Base-by-base conservation (phyloP, 225 moss, liverwort and hornwort genomes). In the Neckera pumila region DNA sequence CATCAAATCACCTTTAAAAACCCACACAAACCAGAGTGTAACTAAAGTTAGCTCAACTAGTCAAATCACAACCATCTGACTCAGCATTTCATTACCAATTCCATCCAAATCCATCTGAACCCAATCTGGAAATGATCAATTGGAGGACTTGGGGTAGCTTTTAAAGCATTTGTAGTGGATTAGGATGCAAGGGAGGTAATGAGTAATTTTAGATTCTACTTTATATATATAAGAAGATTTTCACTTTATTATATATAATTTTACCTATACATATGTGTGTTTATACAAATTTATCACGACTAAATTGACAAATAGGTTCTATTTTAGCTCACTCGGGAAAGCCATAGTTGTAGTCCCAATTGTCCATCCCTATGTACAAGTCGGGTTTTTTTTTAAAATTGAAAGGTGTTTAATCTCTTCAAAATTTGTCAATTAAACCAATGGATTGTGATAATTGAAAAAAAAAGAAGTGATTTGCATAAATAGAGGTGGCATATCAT, bases 271-370 rank as follows among this genome's bases (percentile, higher is more conserved):
- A 53, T 12, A 2, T 23, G 10, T 36, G 2, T 15, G 25, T 36
- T 1, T 2, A 9, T 16, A 16, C 10, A 54, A 54, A 54, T 14
- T 54, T 54, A 23, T n/a, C 23, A n/a, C 0, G 0, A 54, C 6
- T 36, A 9, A 23, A 34, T 54, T 6, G 14, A 36, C 15, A 53
- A 36, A 3, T 14, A 15, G 6, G 3, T 54, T 77, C 15, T 36
- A 25, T 26, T 49, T 25, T 3, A 82, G 7, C 8, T 47, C 11
- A 47, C 17, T 47, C 25, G 5, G 11, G 11, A 33, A 45, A 33
- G 17, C 7, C 7, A 12, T 63, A 45, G 26, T 36, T 56, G 17
- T 4, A 17, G 4, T 26, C 6, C 10, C 17, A 56, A 78, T 38
- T 38, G 26, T n/a, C 5, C 27, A 11, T 57, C 11, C 0, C 0